Evolutionary conservation across 345 rosid species (phyloP), one percentile per base, ranked within the genome.

Genomic region (Lumnitzera racemosa): DNA sequence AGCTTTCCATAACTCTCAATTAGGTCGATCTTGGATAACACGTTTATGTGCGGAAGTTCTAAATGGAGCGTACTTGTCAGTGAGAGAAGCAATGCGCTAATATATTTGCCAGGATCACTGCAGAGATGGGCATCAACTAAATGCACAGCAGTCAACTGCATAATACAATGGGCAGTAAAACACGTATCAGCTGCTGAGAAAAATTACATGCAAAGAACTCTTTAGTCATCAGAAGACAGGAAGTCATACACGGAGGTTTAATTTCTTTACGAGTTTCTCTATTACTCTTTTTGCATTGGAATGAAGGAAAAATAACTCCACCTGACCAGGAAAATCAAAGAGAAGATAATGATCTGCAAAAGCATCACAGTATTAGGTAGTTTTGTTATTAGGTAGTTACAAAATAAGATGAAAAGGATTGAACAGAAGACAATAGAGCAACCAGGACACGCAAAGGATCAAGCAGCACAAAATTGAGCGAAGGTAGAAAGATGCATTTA

Each of bases 301-400:
- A 68, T 88, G 95, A 67, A 82, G 86, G 71, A 88, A 90, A 74
- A 82, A 95, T 29, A 95, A 65, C 70, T 90, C 99, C 67, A 95
- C 97, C 78, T 88, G 99, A 60, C 96, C 95, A 64, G 99, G 97
- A 72, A 95, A 90, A 78, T 90, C 97, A 72, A 95, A 90, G 61
- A 88, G 92, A 68, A 90, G 76, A 78, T 90, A 90, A 76, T 90
- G 95, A 67, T 90, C 99, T 90, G 94, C 81, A 82, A 36, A 69
- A 62, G 4, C 17, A 23, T 68, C 66, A 75, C 52, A 63, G 2
- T 17, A 69, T n/a, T 4, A 43, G 41, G 29, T 60, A 46, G 20
- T 29, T 24, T n/a, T n/a, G n/a, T n/a, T 17, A 69, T n/a, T 4
- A 43, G 41, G 29, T 60, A 46, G 20, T 29, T 24, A 63, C 15